phyloP scores from a whole-genome alignment of 2,329 filamentous ascomycete genomes.

The Teratosphaeriaceae sp. region DNA sequence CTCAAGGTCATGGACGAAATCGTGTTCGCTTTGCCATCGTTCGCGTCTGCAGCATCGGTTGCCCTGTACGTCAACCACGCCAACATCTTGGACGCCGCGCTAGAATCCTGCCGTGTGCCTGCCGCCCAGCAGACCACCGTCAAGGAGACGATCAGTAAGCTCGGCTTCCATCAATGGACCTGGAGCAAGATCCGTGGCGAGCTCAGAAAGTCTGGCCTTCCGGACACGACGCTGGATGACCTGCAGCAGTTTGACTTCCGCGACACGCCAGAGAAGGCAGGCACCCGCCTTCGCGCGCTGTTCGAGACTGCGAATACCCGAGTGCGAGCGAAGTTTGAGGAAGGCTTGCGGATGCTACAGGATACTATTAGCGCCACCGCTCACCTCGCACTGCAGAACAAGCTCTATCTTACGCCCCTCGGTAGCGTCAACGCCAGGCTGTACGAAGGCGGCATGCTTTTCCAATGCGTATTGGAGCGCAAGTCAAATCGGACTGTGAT shows the following conservation, averaged over 20 bases:
- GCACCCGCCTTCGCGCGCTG: slow-evolving; percentile 53
- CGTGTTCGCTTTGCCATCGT: slow-evolving; percentile 68
- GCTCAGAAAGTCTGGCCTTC: slow-evolving; percentile 74
- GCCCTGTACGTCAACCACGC: slow-evolving; percentile 90
- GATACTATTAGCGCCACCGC: slow-evolving; percentile 72
- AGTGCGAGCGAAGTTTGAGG: slow-evolving; percentile 19
- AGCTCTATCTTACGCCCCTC: slow-evolving; percentile 77
- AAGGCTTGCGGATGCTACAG: slow-evolving; percentile 61
- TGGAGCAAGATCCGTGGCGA: slow-evolving; percentile 81
- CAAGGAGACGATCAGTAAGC: slow-evolving; percentile 77
- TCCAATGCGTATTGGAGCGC: slow-evolving; percentile 83
- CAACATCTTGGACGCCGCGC: slow-evolving; percentile 76
- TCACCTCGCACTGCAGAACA: slow-evolving; percentile 65
- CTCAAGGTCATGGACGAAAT: slow-evolving; percentile 94
- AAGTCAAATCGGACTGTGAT: slow-evolving; percentile 75
- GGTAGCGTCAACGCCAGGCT: slow-evolving; percentile 88
- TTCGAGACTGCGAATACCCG: slow-evolving; percentile 43
- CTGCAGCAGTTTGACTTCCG: slow-evolving; percentile 86
- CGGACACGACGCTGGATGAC: slow-evolving; percentile 85
- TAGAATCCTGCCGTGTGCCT: slow-evolving; percentile 81
- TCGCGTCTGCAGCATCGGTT: slow-evolving; percentile 61
- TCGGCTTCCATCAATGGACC: slow-evolving; percentile 73
- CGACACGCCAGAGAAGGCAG: slow-evolving; percentile 65
- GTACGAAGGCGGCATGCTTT: slow-evolving; percentile 77
- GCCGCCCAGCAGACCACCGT: slow-evolving; percentile 60